These are phyloP conservation scores for Rugosomyces carneus DNA, from an alignment of 1,284 basidiomycete genomes.

Conservation along the genomic window DNA sequence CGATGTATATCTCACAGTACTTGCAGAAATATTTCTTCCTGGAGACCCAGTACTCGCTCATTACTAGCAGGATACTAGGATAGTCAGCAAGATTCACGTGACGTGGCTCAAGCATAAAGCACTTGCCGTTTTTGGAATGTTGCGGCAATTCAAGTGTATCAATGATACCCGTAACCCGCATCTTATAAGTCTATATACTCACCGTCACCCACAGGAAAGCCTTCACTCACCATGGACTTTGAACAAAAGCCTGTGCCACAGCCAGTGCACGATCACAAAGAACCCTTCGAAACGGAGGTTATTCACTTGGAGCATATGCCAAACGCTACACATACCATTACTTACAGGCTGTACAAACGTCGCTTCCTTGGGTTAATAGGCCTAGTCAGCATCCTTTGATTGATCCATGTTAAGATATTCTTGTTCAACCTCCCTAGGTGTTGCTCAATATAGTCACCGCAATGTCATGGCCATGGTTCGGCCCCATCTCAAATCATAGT, in stretches of 20 bases:
- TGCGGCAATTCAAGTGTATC: no score
- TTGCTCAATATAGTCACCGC: slow-evolving; percentile 55
- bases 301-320: background rate
- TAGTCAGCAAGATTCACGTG: no score
- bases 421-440: slow-evolving; percentile 39
- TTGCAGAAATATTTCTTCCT: slow-evolving; percentile 82
- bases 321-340: slow-evolving; percentile 2
- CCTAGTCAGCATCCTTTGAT: slow-evolving; percentile 38
- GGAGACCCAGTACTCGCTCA: slow-evolving; percentile 86
- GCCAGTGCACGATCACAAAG: background rate
- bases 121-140: no score
- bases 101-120: no score
- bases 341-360: slow-evolving; percentile 59
- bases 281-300: background rate
- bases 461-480: slow-evolving; percentile 69
- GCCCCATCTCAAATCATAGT: slow-evolving; percentile 69
- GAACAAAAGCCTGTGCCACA: background rate
- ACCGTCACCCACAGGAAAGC: no score
- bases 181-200: no score
- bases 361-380: slow-evolving; percentile 61
- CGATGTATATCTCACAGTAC: slow-evolving; percentile 87
- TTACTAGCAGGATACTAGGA: no score
- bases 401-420: background rate
- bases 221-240: background rate
- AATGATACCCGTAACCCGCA: no score